These are phyloP conservation scores for Plantago major DNA, from an alignment of 257 asterid species.

Conservation along the genomic window DNA sequence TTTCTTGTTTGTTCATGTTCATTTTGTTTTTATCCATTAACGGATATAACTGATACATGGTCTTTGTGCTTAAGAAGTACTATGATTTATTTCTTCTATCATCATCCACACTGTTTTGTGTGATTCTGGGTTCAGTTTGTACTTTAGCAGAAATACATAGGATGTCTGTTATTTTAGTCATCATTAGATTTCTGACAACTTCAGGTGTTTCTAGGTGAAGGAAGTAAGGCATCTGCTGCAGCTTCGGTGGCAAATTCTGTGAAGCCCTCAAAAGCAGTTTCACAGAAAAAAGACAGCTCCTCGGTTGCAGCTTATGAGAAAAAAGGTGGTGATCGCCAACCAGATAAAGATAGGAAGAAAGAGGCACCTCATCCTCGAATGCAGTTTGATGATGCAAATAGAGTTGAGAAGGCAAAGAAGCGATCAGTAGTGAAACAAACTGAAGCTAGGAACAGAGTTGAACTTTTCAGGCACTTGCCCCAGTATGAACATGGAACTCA, in stretches of 20 bases:
- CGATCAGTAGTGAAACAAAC: slow-evolving; percentile 75
- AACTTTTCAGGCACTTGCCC: slow-evolving; percentile 82
- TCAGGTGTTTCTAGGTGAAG: slow-evolving; percentile 44
- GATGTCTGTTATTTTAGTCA: not conserved
- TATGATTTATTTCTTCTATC: not conserved
- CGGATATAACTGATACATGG: not conserved
- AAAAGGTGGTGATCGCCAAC: slow-evolving; percentile 51
- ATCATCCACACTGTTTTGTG: not conserved
- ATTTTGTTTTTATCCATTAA: not conserved
- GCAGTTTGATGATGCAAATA: slow-evolving; percentile 85
- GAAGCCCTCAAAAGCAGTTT: slow-evolving; percentile 45
- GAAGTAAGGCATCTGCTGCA: slow-evolving; percentile 40
- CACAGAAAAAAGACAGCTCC: slow-evolving; percentile 60
- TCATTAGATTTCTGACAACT: not conserved
- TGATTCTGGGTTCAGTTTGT: slow-evolving; percentile 1
- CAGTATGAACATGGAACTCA: slow-evolving; percentile 64
- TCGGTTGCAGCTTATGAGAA: slow-evolving; percentile 55
- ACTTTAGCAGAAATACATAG: slow-evolving; percentile 1
- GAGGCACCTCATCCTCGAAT: slow-evolving; percentile 83
- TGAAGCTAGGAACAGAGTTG: slow-evolving; percentile 73
- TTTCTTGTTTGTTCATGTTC: not conserved
- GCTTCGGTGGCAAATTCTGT: slow-evolving; percentile 41
- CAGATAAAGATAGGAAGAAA: slow-evolving; percentile 83
- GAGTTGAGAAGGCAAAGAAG: slow-evolving; percentile 89
- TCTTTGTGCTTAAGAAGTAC: slow-evolving; percentile 5